Conservation (phyloP, 73 alveolate species). For the Paramecium biaurelia region DNA sequence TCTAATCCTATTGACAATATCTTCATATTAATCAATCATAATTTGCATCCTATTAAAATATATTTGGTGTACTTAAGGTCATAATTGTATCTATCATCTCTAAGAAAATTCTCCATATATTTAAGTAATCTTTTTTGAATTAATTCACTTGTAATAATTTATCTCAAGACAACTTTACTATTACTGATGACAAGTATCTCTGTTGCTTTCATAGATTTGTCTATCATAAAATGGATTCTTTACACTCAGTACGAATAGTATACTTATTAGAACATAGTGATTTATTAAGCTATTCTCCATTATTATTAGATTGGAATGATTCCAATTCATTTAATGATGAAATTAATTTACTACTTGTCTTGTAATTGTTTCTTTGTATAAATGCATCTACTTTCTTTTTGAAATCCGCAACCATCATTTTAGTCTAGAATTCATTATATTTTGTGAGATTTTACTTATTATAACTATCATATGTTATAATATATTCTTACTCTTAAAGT, state of each 20-base stretch:
- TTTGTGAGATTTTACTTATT: neutral
- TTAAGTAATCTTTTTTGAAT: neutral
- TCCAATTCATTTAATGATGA: neutral
- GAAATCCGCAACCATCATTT: neutral
- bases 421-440: neutral
- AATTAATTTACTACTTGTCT: neutral
- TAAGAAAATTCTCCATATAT: neutral
- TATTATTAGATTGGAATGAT: neutral
- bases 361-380: neutral
- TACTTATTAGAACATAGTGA: neutral
- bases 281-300: neutral
- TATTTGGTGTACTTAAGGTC: neutral
- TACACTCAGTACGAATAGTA: slow-evolving; percentile 13
- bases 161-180: neutral
- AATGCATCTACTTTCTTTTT: neutral
- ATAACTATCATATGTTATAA: neutral
- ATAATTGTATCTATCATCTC: neutral
- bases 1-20: neutral
- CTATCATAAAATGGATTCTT: neutral
- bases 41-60: neutral
- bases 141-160: neutral
- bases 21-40: neutral
- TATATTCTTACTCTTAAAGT: neutral
- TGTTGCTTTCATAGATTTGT: neutral
- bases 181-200: neutral